A percentile compares a stretch with the other conserved stretches of the same genome.
These are phyloP conservation scores for Mortierella sp. DNA, from an alignment of 371 early-diverging fungal genomes.

Conservation along the genomic window DNA sequence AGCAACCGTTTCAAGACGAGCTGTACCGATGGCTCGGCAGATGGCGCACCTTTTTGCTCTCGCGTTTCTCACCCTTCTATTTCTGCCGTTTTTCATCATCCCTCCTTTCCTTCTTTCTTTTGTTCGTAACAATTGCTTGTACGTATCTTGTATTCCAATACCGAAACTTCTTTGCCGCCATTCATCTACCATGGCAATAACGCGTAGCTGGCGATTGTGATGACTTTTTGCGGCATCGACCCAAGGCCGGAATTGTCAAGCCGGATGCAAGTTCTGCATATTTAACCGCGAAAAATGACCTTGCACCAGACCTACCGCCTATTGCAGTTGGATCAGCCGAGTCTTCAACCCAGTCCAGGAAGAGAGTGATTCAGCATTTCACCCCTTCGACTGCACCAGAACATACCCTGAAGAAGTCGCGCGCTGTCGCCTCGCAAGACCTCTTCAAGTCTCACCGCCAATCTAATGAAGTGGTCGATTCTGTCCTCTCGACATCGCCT, in stretches of 20 bases:
- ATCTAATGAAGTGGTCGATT: slow-evolving; percentile 10
- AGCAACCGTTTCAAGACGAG: not conserved
- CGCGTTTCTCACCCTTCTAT: not conserved
- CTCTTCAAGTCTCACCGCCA: not conserved
- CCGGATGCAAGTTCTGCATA: slow-evolving; percentile 36
- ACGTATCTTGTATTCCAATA: not conserved
- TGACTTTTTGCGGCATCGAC: slow-evolving; percentile 29
- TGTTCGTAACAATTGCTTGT: not conserved
- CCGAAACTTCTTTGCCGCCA: not conserved
- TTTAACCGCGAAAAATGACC: slow-evolving; percentile 34
- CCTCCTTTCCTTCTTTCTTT: not conserved
- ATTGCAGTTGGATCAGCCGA: not conserved
- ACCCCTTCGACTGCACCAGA: slow-evolving; percentile 1
- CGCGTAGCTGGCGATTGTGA: slow-evolving; percentile 27
- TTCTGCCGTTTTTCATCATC: not conserved
- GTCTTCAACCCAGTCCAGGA: slow-evolving; percentile 13
- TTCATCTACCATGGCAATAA: slow-evolving; percentile 1
- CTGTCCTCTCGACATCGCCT: slow-evolving; percentile 19
- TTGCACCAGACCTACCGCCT: slow-evolving; percentile 15
- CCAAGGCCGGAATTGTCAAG: slow-evolving; percentile 34
- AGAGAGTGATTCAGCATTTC: slow-evolving; percentile 15
- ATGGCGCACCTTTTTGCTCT: not conserved
- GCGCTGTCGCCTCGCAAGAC: slow-evolving; percentile 4
- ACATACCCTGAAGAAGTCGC: slow-evolving; percentile 30
- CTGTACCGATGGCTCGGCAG: not conserved